Evolutionary conservation across 1,284 basidiomycete genomes (phyloP).

Genomic region (Xerocomus amazonicus): DNA sequence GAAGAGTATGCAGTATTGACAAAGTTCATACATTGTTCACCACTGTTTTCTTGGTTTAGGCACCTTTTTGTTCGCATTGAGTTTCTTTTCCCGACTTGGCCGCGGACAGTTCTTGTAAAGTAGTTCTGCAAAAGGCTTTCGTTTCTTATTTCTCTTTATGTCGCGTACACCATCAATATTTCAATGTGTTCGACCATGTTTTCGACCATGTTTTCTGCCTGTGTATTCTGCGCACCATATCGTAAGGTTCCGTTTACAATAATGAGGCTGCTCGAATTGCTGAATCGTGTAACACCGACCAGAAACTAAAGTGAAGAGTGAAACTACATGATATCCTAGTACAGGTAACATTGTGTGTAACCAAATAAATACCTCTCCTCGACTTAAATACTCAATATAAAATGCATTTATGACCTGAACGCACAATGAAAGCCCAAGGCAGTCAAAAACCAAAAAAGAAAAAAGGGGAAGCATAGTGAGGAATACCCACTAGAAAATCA

Average conservation of each 20-base stretch:
- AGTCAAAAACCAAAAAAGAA: too few relatives aligned
- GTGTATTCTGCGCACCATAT: too few relatives aligned
- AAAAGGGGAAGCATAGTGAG: too few relatives aligned
- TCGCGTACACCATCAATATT: slow-evolving; percentile 3
- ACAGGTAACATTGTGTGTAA: too few relatives aligned
- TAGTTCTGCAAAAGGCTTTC: slow-evolving; percentile 19
- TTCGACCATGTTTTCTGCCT: slow-evolving; percentile 9
- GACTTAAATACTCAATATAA: too few relatives aligned
- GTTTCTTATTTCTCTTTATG: slow-evolving; percentile 38
- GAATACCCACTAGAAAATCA: too few relatives aligned
- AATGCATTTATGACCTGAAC: too few relatives aligned
- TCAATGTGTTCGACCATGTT: slow-evolving; percentile 9
- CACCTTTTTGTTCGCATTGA: slow-evolving; percentile 2
- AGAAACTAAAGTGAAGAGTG: too few relatives aligned
- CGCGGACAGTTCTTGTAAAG: slow-evolving; percentile 24
- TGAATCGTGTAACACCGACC: slow-evolving; percentile 10
- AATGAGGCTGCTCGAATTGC: slow-evolving; percentile 9
- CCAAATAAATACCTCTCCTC: too few relatives aligned
- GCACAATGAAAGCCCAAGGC: too few relatives aligned
- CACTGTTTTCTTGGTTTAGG: slow-evolving; percentile 1
- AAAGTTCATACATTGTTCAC: slow-evolving; percentile 3
- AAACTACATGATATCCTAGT: too few relatives aligned
- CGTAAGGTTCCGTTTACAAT: slow-evolving; percentile 18
- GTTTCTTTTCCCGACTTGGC: neutral
- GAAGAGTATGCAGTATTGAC: slow-evolving; percentile 28